A percentile compares a stretch with the other conserved stretches of the same genome.
Conservation (phyloP, 2,329 filamentous ascomycete species). For the Exophiala spinifera region DNA sequence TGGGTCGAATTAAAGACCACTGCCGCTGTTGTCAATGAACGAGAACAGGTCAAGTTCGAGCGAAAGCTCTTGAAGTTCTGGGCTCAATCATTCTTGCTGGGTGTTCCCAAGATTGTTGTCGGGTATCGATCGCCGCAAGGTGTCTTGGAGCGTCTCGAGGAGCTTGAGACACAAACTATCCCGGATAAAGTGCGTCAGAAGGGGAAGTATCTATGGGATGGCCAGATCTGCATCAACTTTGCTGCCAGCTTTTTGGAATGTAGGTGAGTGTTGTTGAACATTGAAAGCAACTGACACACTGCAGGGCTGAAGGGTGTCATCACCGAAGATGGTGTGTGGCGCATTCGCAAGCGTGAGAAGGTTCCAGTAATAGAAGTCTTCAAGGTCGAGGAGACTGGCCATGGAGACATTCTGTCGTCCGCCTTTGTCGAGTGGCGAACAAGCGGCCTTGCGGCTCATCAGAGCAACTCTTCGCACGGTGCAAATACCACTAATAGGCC, state of each 20-base stretch:
- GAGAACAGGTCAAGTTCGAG: slow-evolving; percentile 74
- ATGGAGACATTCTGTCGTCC: slow-evolving; percentile 71
- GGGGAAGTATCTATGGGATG: slow-evolving; percentile 75
- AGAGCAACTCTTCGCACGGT: background rate
- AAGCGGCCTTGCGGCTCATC: slow-evolving; percentile 20
- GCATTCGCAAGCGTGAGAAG: slow-evolving; percentile 65
- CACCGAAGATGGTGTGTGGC: slow-evolving; percentile 71
- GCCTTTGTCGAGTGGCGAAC: slow-evolving; percentile 72
- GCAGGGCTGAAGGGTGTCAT: slow-evolving; percentile 63
- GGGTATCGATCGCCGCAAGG: slow-evolving; percentile 77
- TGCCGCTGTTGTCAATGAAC: slow-evolving; percentile 64
- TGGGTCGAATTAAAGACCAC: slow-evolving; percentile 96
- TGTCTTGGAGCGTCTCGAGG: slow-evolving; percentile 67
- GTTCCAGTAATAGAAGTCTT: slow-evolving; percentile 68
- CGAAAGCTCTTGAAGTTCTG: slow-evolving; percentile 92
- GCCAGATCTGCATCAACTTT: slow-evolving; percentile 91
- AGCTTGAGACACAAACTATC: slow-evolving; percentile 75
- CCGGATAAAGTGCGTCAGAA: slow-evolving; percentile 69
- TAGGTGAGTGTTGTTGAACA: slow-evolving; percentile 43
- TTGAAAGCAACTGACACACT: slow-evolving; percentile 5
- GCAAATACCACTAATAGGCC: background rate
- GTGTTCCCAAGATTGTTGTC: slow-evolving; percentile 86
- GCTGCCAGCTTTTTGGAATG: slow-evolving; percentile 73
- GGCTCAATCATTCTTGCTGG: slow-evolving; percentile 92
- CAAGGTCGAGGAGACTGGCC: slow-evolving; percentile 68